Evolutionary conservation across 495 filamentous ascomycete species (phyloP).

Genomic region (Viridothelium virens): DNA sequence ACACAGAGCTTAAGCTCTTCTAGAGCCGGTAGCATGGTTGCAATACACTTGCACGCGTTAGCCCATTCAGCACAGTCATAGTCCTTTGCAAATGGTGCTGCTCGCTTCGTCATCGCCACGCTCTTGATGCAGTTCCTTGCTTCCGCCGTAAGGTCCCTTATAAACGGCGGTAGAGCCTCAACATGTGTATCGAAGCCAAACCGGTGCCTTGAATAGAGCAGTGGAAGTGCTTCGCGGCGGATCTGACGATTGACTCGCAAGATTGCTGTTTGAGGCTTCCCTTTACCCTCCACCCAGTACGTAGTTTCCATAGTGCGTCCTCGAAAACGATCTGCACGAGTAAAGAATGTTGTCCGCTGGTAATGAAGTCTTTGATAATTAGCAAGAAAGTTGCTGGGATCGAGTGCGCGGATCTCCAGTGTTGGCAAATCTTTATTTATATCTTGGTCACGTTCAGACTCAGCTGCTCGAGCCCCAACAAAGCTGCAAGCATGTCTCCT

Average conservation of each 20-base stretch:
- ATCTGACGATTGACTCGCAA: constrained; percentile 41
- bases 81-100: constrained; percentile 41
- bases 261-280: constrained; percentile 39
- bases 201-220: constrained; percentile 44
- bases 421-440: constrained; percentile 14
- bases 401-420: constrained; percentile 27
- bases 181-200: constrained; percentile 48
- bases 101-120: constrained; percentile 44
- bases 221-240: constrained; percentile 42
- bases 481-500: constrained; percentile 11
- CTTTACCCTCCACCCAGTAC: constrained; percentile 37
- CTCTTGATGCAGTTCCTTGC: constrained; percentile 38
- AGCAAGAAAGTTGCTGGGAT: constrained; percentile 14
- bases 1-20: constrained; percentile 40
- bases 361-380: not conserved
- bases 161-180: constrained; percentile 49
- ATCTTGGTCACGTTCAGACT: not conserved
- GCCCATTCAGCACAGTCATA: constrained; percentile 48
- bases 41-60: constrained; percentile 39
- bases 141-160: constrained; percentile 43
- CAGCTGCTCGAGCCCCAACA: not conserved
- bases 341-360: not conserved
- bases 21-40: constrained; percentile 18
- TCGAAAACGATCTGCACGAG: constrained; percentile 27
- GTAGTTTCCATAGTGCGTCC: constrained; percentile 37